Conservation (phyloP, 345 rosid species). For the Alliaria petiolata region DNA sequence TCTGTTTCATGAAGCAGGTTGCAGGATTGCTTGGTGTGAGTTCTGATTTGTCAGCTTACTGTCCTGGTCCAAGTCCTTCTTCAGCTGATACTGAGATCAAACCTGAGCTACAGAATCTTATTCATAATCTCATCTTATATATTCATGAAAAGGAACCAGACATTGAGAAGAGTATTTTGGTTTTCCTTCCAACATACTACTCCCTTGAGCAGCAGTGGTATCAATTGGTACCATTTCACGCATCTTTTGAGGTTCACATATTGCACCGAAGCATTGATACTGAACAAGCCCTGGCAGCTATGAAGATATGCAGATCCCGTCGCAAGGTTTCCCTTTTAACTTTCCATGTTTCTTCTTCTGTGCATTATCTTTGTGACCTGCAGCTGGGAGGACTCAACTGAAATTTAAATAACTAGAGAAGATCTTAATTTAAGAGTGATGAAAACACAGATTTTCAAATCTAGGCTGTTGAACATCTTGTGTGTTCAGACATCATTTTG, state of each 20-base stretch:
- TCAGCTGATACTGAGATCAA: conserved; percentile 58
- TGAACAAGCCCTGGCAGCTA: conserved; percentile 76
- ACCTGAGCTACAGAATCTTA: conserved; percentile 69
- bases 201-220: conserved; percentile 83
- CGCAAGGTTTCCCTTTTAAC: conserved; percentile 62
- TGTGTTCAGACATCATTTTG: background rate
- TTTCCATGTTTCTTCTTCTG: background rate
- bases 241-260: conserved; percentile 74
- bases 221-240: conserved; percentile 49
- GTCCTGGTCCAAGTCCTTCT: conserved; percentile 65
- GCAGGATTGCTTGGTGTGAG: conserved; percentile 49
- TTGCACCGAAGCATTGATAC: conserved; percentile 85
- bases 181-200: conserved; percentile 89
- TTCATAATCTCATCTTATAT: conserved; percentile 62
- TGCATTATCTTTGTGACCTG: conserved; percentile 7
- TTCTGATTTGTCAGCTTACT: conserved; percentile 47
- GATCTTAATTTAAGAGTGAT: background rate
- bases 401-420: conserved; percentile 6
- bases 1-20: conserved; percentile 45
- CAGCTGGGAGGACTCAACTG: background rate
- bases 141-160: conserved; percentile 77
- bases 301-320: conserved; percentile 81
- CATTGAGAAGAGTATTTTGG: conserved; percentile 81
- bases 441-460: background rate
- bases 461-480: background rate